Base-by-base conservation (phyloP, 208 protist genomes). In the Wallacemonas rigidus region DNA sequence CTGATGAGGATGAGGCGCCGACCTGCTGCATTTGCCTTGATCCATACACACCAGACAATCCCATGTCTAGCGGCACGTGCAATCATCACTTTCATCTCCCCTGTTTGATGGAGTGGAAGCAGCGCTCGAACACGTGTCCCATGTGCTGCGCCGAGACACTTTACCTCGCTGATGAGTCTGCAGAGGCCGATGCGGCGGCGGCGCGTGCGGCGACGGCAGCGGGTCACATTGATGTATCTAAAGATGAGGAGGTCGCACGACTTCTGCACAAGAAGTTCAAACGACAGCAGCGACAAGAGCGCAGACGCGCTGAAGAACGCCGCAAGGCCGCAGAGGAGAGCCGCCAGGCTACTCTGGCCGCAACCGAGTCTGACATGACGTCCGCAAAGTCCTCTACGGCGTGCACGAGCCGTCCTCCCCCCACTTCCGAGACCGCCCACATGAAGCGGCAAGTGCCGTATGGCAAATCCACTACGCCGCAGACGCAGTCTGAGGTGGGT, bases 1-100 rank as follows among this genome's bases (percentile, higher is more conserved):
- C 26, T 26, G 26, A 43, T 11, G 88, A 93, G 48, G 83, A 80
- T n/a, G 75, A 88, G 8, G 51, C 69, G 71, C 60, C 43, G 14
- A 39, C 41, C 12, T 93, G 88, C 79, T 91, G 85, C 80, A 93
- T 93, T 69, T 93, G 88, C 65, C 70, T 93, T 17, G 88, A 93
- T 65, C 58, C 55, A 64, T 93, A 93, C 86, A 79, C 56, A 14
- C 50, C 11, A 0, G 86, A 91, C 38, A 93, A 93, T 72, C 88
- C 88, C 9, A 83, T 78, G 73, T 81, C 82, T 35, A 67, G 73
- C 14, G 86, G 86, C 47, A 61, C 71, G 15, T 93, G 88, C 72
- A 73, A 68, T 14, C 88, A 93, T 54, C 86, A 89, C 64, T 93
- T 93, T 61, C 88, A 93, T 67, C 61, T 91, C 1, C 77, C 85